Base-by-base conservation (phyloP, 306 rosid genomes). In the Vachellia collinsii region DNA sequence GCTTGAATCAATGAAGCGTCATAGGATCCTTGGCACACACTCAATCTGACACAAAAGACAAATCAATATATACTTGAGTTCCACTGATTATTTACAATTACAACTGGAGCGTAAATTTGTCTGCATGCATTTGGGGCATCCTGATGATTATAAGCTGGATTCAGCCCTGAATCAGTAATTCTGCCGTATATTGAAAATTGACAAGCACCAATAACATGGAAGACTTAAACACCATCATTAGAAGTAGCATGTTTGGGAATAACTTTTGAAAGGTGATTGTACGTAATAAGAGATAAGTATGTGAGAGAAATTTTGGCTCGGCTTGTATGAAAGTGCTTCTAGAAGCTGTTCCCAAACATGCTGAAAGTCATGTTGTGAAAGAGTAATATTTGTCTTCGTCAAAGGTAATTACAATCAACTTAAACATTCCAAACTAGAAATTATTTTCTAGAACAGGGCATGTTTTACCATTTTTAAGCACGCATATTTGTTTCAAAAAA, bases 21-120 rank as follows among this genome's bases (percentile, higher is more conserved):
- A 87, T 95, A 95, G 46, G 88, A 61, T 79, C 99, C 94, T 88
- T 90, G 93, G 72, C 99, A 95, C 51, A 95, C 97, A 78, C 79
- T 80, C 86, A 89, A 89, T 83, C 98, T 95, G 79, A 72, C 62
- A 50, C 72, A 67, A 50, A 83, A 69, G 62, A 80, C 76, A 79
- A 58, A 79, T 77, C 70, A 14, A 85, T 59, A 36, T 58, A 62
- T 79, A 75, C 69, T 70, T 85, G 34, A 79, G 71, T 43, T 9
- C 71, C 47, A 66, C 74, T 48, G 72, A 72, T 43, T 50, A 48
- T 76, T 44, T 56, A 1, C 38, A 38, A 61, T 54, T 8, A 20
- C 46, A 44, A 62, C 8, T 22, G 34, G 16, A 47, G 70, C 43
- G 77, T 8, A 77, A 80, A 42, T 63, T 81, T 56, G 43, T 53